phyloP scores from a whole-genome alignment of 2,329 filamentous ascomycete species.

The Domatiomyces catenatus region DNA sequence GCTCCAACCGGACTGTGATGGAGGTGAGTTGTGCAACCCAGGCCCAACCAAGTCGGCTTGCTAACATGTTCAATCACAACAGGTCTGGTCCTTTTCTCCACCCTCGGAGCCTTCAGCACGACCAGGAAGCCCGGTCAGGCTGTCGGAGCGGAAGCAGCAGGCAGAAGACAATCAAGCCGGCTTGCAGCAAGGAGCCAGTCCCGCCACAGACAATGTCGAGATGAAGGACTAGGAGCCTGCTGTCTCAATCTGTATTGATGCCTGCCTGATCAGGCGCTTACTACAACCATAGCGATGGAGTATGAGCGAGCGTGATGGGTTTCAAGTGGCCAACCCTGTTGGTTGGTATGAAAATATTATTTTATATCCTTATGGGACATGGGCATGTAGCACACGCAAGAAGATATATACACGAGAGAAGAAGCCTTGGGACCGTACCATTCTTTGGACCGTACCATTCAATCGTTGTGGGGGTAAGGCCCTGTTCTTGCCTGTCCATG shows the following conservation, averaged over 20 bases:
- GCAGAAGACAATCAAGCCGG: slow-evolving; percentile 5
- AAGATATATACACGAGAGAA: not conserved
- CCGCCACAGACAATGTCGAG: not conserved
- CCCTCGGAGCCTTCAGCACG: slow-evolving; percentile 45
- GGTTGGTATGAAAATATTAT: not conserved
- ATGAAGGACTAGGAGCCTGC: not conserved
- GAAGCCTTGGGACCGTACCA: too few relatives aligned
- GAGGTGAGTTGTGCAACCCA: slow-evolving; percentile 53
- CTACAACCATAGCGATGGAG: not conserved
- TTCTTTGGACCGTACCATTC: too few relatives aligned
- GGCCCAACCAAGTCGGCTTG: too few relatives aligned
- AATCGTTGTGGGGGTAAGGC: too few relatives aligned
- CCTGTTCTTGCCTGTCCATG: too few relatives aligned
- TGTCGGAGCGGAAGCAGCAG: slow-evolving; percentile 21
- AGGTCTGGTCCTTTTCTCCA: slow-evolving; percentile 94
- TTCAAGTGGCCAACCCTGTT: not conserved
- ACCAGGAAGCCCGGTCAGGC: slow-evolving; percentile 28
- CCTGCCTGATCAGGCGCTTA: not conserved
- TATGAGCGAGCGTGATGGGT: not conserved
- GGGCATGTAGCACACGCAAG: not conserved
- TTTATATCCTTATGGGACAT: not conserved
- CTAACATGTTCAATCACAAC: slow-evolving; percentile 2
- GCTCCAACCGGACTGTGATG: slow-evolving; percentile 81
- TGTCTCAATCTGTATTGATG: not conserved
- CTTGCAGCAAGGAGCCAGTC: not conserved